Conservation (phyloP, 2,329 filamentous ascomycete species). For the Trichoderma cornu-damae region DNA sequence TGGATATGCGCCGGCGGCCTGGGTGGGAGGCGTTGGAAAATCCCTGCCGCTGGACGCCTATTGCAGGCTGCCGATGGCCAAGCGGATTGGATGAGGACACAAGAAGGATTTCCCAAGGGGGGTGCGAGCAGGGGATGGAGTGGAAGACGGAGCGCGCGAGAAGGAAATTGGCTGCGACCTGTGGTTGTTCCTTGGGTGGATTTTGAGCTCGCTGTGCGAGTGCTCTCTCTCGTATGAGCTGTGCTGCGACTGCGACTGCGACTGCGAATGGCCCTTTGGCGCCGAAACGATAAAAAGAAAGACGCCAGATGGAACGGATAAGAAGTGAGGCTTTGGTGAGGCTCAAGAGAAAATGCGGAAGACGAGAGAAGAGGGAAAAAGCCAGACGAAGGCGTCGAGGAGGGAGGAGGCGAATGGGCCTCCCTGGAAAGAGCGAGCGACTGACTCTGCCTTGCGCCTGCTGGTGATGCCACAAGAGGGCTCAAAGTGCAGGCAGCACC, state of each 20-base stretch:
- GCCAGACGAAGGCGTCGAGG: neutral
- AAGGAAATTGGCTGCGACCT: conserved; percentile 11
- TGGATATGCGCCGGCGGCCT: conserved; percentile 25
- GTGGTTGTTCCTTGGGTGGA: neutral
- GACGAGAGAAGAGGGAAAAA: neutral
- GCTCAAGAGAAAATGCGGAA: neutral
- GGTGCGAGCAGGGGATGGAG: conserved; percentile 16
- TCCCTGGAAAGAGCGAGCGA: conserved; percentile 8
- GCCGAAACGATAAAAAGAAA: neutral
- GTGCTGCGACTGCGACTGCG: too few species aligned
- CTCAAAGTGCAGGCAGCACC: conserved; percentile 15
- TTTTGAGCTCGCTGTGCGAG: too few species aligned
- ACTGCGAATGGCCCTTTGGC: conserved; percentile 4
- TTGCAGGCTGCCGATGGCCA: conserved; percentile 12
- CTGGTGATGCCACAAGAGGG: conserved; percentile 13
- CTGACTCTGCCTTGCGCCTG: conserved; percentile 7
- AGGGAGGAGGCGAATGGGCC: conserved; percentile 8
- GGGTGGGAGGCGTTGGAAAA: conserved; percentile 22
- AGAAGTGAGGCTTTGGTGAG: neutral
- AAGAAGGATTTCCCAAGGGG: conserved; percentile 17
- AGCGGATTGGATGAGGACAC: conserved; percentile 12
- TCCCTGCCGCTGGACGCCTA: conserved; percentile 17
- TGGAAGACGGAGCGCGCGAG: conserved; percentile 16
- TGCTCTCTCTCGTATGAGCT: too few species aligned
- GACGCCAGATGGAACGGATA: neutral